A percentile compares a stretch with the other conserved stretches of the same genome.
Conservation (phyloP, 2,329 filamentous ascomycete species). For the Colletotrichum sp. region DNA sequence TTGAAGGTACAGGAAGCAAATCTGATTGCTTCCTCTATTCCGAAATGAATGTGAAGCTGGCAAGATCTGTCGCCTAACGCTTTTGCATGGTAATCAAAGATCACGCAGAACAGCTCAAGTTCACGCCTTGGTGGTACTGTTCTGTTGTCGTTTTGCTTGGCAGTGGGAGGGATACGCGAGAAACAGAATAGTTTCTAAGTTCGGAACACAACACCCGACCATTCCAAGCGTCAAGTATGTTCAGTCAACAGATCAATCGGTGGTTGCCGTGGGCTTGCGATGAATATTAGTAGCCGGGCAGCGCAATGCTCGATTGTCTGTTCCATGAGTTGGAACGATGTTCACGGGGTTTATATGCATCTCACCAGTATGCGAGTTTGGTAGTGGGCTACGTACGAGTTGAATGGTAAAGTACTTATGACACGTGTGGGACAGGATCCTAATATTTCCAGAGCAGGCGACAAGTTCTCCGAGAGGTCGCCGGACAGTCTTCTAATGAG, state of each 20-base stretch:
- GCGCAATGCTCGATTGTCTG: too few relatives aligned
- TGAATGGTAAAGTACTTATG: too few relatives aligned
- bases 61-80: too few relatives aligned
- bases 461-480: not conserved
- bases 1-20: accelerated
- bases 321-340: not conserved
- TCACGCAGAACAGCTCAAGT: not conserved
- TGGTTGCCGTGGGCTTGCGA: too few relatives aligned
- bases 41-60: too few relatives aligned
- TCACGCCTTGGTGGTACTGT: not conserved
- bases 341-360: not conserved
- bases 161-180: not conserved
- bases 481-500: too few relatives aligned
- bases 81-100: not conserved
- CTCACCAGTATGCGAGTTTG: not conserved
- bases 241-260: too few relatives aligned
- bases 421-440: not conserved
- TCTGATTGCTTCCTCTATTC: too few relatives aligned
- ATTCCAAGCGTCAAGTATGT: too few relatives aligned
- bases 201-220: too few relatives aligned
- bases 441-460: accelerated
- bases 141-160: not conserved
- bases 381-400: too few relatives aligned
- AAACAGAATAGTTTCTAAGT: not conserved
- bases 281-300: too few relatives aligned